These are phyloP conservation scores for Cupressus sempervirens DNA, from an alignment of 75 land plant genomes.

Conservation along the genomic window DNA sequence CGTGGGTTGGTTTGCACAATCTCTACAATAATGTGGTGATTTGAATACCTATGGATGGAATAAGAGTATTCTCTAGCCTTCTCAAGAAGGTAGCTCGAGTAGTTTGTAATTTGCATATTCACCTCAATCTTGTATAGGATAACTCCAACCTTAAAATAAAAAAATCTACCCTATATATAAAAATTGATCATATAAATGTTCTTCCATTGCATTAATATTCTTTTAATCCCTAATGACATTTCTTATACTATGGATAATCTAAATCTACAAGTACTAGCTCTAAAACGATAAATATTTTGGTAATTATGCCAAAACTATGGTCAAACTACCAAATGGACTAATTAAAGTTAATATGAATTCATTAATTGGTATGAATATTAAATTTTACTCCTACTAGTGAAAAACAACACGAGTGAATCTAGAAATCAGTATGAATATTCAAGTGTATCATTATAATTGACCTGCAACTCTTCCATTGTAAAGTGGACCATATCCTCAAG, in stretches of 20 bases:
- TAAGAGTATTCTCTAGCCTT: background rate
- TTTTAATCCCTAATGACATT: background rate
- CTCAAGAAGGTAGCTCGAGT: background rate
- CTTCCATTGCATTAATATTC: background rate
- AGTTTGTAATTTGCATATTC: background rate
- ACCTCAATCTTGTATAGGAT: background rate
- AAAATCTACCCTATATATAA: background rate
- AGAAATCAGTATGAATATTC: background rate
- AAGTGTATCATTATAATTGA: slow-evolving; percentile 17
- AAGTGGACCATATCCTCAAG: slow-evolving; percentile 99
- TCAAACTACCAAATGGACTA: too few relatives aligned
- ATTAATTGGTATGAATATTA: background rate
- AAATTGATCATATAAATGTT: background rate
- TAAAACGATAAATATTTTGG: too few relatives aligned
- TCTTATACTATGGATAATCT: background rate
- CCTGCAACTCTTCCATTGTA: slow-evolving; percentile 94
- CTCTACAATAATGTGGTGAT: background rate
- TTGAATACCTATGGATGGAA: background rate
- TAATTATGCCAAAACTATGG: background rate
- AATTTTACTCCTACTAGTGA: background rate
- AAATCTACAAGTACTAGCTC: background rate
- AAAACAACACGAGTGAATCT: background rate
- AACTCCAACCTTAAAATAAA: background rate
- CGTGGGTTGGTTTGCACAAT: background rate
- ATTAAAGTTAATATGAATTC: background rate